Conservation (phyloP, 441 rosid genomes). For the Jatropha podagrica region DNA sequence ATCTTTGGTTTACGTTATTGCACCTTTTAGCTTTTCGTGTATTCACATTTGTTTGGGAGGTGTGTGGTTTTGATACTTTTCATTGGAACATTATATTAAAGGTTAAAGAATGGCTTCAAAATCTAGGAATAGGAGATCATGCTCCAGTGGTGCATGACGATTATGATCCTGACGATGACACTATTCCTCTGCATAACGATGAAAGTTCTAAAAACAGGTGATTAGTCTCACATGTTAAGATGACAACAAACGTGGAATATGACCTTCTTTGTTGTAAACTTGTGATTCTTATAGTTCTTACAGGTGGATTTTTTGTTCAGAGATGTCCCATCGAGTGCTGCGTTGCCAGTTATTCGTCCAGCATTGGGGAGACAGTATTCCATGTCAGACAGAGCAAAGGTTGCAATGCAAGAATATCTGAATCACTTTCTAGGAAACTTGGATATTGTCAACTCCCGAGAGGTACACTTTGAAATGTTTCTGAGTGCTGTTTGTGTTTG, state of each 20-base stretch:
- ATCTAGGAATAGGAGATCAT: conserved; percentile 98
- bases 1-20: neutral
- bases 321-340: conserved; percentile 99
- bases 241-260: conserved; percentile 5
- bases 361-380: conserved; percentile 92
- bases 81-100: conserved; percentile 54
- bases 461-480: conserved; percentile 48
- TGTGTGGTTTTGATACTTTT: conserved; percentile 48
- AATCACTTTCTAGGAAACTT: conserved; percentile 93
- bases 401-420: conserved; percentile 95
- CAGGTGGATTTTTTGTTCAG: conserved; percentile 56
- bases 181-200: conserved; percentile 66
- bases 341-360: conserved; percentile 91
- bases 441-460: conserved; percentile 95
- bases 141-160: conserved; percentile 70
- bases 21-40: neutral
- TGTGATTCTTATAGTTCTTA: conserved; percentile 32
- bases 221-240: conserved; percentile 18
- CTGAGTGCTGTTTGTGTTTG: neutral
- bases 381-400: conserved; percentile 86
- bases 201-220: conserved; percentile 85
- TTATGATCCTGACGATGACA: conserved; percentile 85
- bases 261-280: conserved; percentile 7
- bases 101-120: conserved; percentile 99
- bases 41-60: conserved; percentile 25